Evolutionary conservation across 371 early-diverging fungal genomes (phyloP).

Genomic region (Homolaphlyctis polyrhiza): DNA sequence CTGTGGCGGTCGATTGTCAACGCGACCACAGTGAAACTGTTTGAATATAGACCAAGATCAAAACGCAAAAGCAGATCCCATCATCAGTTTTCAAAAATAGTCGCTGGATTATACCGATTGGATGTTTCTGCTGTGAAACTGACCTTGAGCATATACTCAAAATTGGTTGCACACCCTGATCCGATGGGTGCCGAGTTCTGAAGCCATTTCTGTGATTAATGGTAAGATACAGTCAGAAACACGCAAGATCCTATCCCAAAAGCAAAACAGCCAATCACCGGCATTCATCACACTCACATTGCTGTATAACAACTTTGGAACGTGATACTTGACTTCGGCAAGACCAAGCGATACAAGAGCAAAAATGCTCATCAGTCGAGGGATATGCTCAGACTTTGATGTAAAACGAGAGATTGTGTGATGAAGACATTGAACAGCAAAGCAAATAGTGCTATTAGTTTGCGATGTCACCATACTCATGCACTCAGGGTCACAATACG

Average conservation of each 20-base stretch:
- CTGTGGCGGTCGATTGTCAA: constrained; percentile 18
- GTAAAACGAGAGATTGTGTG: neutral
- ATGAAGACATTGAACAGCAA: too few relatives aligned
- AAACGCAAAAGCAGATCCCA: too few relatives aligned
- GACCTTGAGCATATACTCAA: constrained; percentile 20
- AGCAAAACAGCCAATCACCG: too few relatives aligned
- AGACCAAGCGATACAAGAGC: constrained; percentile 16
- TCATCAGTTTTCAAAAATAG: too few relatives aligned
- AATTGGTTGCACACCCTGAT: constrained; percentile 12
- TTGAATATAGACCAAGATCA: neutral
- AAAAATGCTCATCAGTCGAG: constrained; percentile 12
- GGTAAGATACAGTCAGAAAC: neutral
- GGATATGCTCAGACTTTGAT: constrained; percentile 5
- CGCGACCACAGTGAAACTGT: constrained; percentile 18
- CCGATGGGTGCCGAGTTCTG: constrained; percentile 11
- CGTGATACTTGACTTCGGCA: constrained; percentile 12
- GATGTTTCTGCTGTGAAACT: neutral
- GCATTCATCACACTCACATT: neutral
- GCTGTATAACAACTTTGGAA: constrained; percentile 18
- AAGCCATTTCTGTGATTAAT: constrained; percentile 14
- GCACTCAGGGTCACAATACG: neutral
- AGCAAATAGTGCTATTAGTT: too few relatives aligned
- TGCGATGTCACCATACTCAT: neutral
- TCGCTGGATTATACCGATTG: neutral
- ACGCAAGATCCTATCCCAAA: too few relatives aligned